Conservation (phyloP, 1,139 yeast genomes). For the Meyerozyma carpophila region DNA sequence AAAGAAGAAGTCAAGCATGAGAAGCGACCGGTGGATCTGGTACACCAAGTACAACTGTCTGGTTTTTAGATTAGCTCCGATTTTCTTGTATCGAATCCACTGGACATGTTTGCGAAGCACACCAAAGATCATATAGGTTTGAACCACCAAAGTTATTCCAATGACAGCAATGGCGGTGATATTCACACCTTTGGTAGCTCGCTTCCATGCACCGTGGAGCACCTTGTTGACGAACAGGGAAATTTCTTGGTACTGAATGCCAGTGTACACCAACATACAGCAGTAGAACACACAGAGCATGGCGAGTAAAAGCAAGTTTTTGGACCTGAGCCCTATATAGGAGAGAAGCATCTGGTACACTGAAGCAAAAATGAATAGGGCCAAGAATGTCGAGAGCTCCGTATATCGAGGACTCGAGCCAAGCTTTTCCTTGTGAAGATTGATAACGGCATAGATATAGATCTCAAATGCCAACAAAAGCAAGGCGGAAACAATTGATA, state of each 20-base stretch:
- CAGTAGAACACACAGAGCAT: constrained; percentile 40
- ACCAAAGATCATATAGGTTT: constrained; percentile 26
- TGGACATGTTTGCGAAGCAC: constrained; percentile 39
- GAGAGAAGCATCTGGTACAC: constrained; percentile 31
- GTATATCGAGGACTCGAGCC: constrained; percentile 12
- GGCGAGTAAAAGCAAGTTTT: constrained; percentile 37
- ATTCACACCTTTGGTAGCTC: constrained; percentile 30
- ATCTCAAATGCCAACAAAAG: constrained; percentile 25
- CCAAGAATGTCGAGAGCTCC: constrained; percentile 20
- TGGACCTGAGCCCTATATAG: constrained; percentile 35
- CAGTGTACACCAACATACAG: constrained; percentile 48
- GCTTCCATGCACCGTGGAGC: constrained; percentile 20
- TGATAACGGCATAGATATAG: constrained; percentile 32
- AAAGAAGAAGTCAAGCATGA: constrained; percentile 45
- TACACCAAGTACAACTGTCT: constrained; percentile 35
- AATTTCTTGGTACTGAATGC: constrained; percentile 46
- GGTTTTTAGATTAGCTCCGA: constrained; percentile 45
- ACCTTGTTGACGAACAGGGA: constrained; percentile 16
- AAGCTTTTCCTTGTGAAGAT: constrained; percentile 21
- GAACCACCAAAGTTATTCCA: constrained; percentile 33
- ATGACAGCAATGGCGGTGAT: constrained; percentile 44
- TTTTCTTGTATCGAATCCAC: constrained; percentile 46
- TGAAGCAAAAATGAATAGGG: constrained; percentile 42
- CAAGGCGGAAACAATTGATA: constrained; percentile 26
- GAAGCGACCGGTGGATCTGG: constrained; percentile 38